Base-by-base conservation (phyloP, 495 filamentous ascomycete species). In the Staphylotrichum tortipilum region DNA sequence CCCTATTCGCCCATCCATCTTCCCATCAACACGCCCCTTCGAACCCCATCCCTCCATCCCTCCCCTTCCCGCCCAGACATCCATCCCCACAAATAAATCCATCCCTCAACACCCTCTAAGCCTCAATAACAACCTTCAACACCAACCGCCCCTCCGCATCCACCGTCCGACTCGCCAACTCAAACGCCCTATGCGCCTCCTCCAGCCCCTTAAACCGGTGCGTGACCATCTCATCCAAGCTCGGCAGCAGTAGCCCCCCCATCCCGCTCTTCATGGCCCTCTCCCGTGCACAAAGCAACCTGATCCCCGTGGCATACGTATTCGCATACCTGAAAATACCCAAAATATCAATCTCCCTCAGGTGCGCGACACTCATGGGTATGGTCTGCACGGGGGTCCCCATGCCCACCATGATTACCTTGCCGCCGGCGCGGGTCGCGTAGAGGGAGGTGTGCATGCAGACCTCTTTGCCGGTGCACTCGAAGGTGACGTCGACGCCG, bases 321-420 rank as follows among this genome's bases (percentile, higher is more conserved):
- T 89, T 87, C 40, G 86, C 85, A 57, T 96, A 96, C 31, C 90
- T 76, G 62, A 96, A 96, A 24, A 91, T 84, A n/a, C 90, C 90
- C 2, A 92, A 72, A 29, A 96, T 83, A 67, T 96, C 90, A 3
- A 96, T 84, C 69, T 96, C 90, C 4, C 88, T 78, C 44, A 94
- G 68, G 31, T 89, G 87, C 12, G 90, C 90, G 0, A 86, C 85
- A 2, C 83, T 88, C 47, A 95, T 76, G 0, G 89, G 89, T 6
- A 95, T 71, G 0, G 86, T 94, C 70, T 92, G 86, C 35, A 94
- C 78, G 0, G 90, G 89, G 4, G 81, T 87, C n/a, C 90, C 90
- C 88, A 95, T 95, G 4, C 90, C 90, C 18, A 96, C 83, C 68
- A 94, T 82, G 55, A 95, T 80, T 31, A 95, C 74, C 53, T 84